Base-by-base conservation (phyloP, 2,329 filamentous ascomycete species). In the Stagonosporopsis cucurbitacearum region DNA sequence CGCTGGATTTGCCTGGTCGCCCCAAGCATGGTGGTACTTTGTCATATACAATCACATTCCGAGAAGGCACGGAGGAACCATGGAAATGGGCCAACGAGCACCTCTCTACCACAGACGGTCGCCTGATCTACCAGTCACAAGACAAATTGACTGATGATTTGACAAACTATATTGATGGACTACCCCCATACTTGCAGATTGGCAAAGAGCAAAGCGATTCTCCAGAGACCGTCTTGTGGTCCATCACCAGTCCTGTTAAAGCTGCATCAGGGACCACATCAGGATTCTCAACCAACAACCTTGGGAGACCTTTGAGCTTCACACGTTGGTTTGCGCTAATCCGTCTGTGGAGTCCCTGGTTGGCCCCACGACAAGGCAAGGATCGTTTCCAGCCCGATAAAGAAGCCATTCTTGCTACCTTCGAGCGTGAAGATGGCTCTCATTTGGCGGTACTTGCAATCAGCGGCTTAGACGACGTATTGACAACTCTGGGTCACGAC, bases 361-460 rank as follows among this genome's bases (percentile, higher is more conserved):
- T 96, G 11, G 91, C 89, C 7, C 94, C 94, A n/a, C 82, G 92
- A 35, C 93, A 97, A 72, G 93, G 93, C 12, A 86, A 84, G 59
- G 75, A 79, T 3, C 78, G 78, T 0, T 89, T 96, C 53, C 77
- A 79, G 4, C 79, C 93, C 4, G 88, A 92, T 58, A 90, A 92
- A 64, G 90, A 96, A 67, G 91, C 87, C 1, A 77, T 97, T 2
- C 71, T 96, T 17, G 87, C 88, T 55, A 90, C 91, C 0, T 96
- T 97, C 64, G 78, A 96, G 20, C 88, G 86, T 22, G 74, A 79
- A 0, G 80, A 89, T 62, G 93, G 94, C 0, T 82, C 86, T 20
- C 88, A 92, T 72, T 77, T 97, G 6, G 90, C 93, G 1, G 76
- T 96, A 8, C 80, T 97, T 25, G 92, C 88, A 0, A 78, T 96